These are phyloP conservation scores for Lasiodiplodia sp. DNA, from an alignment of 2,329 filamentous ascomycete species.

Conservation along the genomic window DNA sequence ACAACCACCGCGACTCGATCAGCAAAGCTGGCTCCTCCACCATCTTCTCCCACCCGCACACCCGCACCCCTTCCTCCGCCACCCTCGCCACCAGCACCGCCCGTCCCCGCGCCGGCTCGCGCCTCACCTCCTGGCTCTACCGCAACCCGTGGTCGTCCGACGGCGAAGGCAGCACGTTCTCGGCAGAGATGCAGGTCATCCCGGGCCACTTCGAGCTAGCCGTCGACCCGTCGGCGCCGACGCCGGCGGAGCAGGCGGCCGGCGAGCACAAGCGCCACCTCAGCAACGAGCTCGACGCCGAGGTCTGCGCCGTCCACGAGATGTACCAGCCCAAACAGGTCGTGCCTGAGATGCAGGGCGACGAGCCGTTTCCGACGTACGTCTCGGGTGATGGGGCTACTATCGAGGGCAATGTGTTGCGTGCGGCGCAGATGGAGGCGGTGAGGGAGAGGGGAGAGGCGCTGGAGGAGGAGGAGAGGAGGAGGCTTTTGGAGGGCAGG, in stretches of 20 bases:
- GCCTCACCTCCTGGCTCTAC: conserved; percentile 17
- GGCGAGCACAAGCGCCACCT: conserved; percentile 15
- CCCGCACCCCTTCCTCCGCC: neutral
- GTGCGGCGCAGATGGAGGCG: neutral
- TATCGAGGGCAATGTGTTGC: neutral
- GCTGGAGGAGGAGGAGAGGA: neutral
- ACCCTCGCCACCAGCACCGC: neutral
- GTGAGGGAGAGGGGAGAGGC: neutral
- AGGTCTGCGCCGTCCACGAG: conserved; percentile 14
- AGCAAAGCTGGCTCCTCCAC: neutral
- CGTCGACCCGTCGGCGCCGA: neutral
- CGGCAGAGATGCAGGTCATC: neutral
- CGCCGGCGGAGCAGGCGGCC: neutral
- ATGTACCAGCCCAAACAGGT: conserved; percentile 20
- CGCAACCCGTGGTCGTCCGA: conserved; percentile 14
- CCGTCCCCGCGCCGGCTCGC: conserved; percentile 8
- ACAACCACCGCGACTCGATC: neutral
- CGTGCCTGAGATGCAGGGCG: conserved; percentile 20
- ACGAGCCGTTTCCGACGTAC: conserved; percentile 17
- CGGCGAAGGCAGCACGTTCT: too few species aligned
- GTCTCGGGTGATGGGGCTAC: neutral
- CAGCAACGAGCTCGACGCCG: conserved; percentile 18
- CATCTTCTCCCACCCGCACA: neutral
- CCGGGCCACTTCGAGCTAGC: neutral
- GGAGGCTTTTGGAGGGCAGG: neutral